Conservation (phyloP, 2,329 filamentous ascomycete species). For the Phialophora macrospora region DNA sequence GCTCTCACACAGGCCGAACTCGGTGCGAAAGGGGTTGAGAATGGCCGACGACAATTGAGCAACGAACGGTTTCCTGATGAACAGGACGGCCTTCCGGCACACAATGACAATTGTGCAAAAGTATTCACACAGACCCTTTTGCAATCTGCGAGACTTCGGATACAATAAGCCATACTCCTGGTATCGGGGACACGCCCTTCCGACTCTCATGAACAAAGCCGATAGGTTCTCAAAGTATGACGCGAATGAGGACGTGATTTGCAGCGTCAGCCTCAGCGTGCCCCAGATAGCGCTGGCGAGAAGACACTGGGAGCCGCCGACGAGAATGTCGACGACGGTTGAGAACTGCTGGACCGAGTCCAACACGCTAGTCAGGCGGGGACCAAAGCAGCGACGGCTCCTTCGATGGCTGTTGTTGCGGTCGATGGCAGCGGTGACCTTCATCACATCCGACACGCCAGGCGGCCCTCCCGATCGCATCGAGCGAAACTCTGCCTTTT, state of each 20-base stretch:
- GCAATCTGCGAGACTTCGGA: conserved; percentile 28
- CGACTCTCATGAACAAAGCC: conserved; percentile 36
- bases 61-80: conserved; percentile 24
- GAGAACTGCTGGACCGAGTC: conserved; percentile 37
- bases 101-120: conserved; percentile 31
- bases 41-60: conserved; percentile 22
- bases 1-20: conserved; percentile 21
- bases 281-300: conserved; percentile 37
- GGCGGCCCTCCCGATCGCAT: conserved; percentile 4
- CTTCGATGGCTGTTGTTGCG: conserved; percentile 23
- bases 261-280: conserved; percentile 35
- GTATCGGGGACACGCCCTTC: conserved; percentile 33
- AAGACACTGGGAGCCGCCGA: conserved; percentile 33
- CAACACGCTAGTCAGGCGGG: conserved; percentile 37
- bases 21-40: conserved; percentile 26
- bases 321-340: conserved; percentile 35
- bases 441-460: conserved; percentile 25
- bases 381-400: conserved; percentile 33
- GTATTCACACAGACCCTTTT: conserved; percentile 33
- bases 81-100: conserved; percentile 35
- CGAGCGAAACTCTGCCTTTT: conserved; percentile 41
- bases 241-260: conserved; percentile 27
- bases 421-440: conserved; percentile 35
- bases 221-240: conserved; percentile 40
- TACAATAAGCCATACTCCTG: conserved; percentile 37